Conservation (phyloP, 441 rosid genomes). For the Euphorbia celastroides region DNA sequence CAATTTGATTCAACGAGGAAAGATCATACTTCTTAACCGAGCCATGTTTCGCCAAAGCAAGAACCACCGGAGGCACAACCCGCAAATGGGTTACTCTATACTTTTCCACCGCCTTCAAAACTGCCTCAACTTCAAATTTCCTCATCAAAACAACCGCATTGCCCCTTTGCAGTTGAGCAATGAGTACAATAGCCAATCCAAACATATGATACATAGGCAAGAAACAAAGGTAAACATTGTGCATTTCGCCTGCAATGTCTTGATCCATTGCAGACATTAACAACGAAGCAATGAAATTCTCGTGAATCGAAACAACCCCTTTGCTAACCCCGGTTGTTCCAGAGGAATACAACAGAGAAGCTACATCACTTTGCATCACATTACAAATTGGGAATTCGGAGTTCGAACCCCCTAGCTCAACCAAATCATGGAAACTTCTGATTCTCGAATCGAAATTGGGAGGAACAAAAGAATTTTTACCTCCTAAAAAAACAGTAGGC, state of each 20-base stretch:
- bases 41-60: slow-evolving; percentile 65
- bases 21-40: slow-evolving; percentile 52
- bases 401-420: slow-evolving; percentile 35
- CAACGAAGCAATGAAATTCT: slow-evolving; percentile 68
- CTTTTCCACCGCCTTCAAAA: slow-evolving; percentile 51
- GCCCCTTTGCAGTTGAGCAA: slow-evolving; percentile 60
- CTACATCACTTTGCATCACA: slow-evolving; percentile 55
- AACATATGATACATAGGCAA: slow-evolving; percentile 90
- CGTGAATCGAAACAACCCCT: slow-evolving; percentile 77
- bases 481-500: slow-evolving; percentile 49
- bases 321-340: slow-evolving; percentile 86
- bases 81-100: slow-evolving; percentile 57
- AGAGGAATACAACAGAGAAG: slow-evolving; percentile 69
- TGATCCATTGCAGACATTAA: slow-evolving; percentile 57
- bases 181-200: slow-evolving; percentile 46
- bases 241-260: slow-evolving; percentile 45
- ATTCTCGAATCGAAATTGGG: slow-evolving; percentile 24
- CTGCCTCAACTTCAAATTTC: slow-evolving; percentile 50
- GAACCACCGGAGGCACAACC: slow-evolving; percentile 78
- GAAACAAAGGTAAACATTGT: slow-evolving; percentile 47
- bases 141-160: slow-evolving; percentile 52
- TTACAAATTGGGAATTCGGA: slow-evolving; percentile 40
- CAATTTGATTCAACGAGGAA: slow-evolving; percentile 59
- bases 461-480: slow-evolving; percentile 13
- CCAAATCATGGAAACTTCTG: slow-evolving; percentile 38